phyloP scores from a whole-genome alignment of 1,139 yeast species.

The Geotrichum bryndzae region DNA sequence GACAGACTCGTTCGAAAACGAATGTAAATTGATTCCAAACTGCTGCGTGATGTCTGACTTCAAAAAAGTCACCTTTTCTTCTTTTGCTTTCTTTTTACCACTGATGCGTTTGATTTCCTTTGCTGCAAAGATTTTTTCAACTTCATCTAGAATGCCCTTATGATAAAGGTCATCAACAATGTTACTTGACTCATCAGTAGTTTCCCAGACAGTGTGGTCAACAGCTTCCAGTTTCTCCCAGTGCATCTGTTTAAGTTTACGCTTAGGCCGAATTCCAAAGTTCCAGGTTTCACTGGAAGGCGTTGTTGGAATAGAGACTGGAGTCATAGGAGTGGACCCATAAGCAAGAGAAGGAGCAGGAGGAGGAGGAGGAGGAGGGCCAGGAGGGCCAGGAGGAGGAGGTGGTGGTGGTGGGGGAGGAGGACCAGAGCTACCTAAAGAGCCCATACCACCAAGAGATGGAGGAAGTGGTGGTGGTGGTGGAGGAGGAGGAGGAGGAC shows the following conservation, averaged over 20 bases:
- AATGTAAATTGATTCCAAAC: conserved; percentile 87
- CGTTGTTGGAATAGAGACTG: conserved; percentile 21
- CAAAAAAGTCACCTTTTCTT: conserved; percentile 53
- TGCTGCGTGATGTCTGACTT: conserved; percentile 82
- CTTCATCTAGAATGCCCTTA: conserved; percentile 70
- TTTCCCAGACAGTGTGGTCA: conserved; percentile 76
- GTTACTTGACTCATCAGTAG: conserved; percentile 41
- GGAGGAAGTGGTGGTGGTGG: conserved; percentile 31
- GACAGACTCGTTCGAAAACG: conserved; percentile 59
- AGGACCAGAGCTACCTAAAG: conserved; percentile 22
- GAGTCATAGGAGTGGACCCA: conserved; percentile 22
- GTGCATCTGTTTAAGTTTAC: conserved; percentile 83
- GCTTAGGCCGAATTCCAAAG: conserved; percentile 44
- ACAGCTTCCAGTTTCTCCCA: conserved; percentile 77
- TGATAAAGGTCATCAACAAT: conserved; percentile 53
- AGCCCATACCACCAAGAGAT: conserved; percentile 19
- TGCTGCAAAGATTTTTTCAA: conserved; percentile 72
- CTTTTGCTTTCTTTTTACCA: conserved; percentile 35
- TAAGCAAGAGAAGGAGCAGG: conserved; percentile 21
- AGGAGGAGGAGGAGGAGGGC: conserved; percentile 22
- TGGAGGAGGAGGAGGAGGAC: conserved; percentile 19
- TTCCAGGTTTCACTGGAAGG: conserved; percentile 23
- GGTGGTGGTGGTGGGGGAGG: conserved; percentile 30
- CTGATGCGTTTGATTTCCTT: conserved; percentile 44
- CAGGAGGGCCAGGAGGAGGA: conserved; percentile 28